phyloP scores from a whole-genome alignment of 371 early-diverging fungal species.

The Mucor circinelloides region DNA sequence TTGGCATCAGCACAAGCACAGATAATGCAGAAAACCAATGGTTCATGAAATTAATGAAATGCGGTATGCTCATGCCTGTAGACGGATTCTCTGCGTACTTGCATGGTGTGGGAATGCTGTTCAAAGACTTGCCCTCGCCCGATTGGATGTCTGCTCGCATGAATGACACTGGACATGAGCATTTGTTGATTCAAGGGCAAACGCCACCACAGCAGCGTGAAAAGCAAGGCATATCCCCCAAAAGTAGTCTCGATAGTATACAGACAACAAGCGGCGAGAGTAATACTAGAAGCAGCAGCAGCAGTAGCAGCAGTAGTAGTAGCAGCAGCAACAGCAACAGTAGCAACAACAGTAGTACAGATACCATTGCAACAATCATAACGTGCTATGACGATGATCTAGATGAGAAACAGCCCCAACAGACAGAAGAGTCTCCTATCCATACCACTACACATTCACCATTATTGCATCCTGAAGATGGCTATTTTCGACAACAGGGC shows the following conservation, averaged over 20 bases:
- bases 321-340: no score
- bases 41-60: neutral
- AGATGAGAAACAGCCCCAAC: neutral
- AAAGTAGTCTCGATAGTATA: neutral
- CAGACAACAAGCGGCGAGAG: neutral
- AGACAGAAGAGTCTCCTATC: neutral
- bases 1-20: conserved; percentile 7
- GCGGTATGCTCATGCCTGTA: conserved; percentile 1
- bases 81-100: conserved; percentile 19
- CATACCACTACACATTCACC: neutral
- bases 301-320: neutral
- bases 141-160: conserved; percentile 3
- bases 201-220: neutral
- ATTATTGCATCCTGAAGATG: neutral
- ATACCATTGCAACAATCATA: conserved; percentile 19
- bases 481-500: neutral
- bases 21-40: neutral
- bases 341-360: neutral
- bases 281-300: neutral
- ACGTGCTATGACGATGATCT: conserved; percentile 14
- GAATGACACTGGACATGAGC: conserved; percentile 10
- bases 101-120: conserved; percentile 20
- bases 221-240: neutral
- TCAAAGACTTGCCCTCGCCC: conserved; percentile 11
- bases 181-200: neutral